These are phyloP conservation scores for Neurospora sp. DNA, from an alignment of 495 filamentous ascomycete genomes.

Conservation along the genomic window DNA sequence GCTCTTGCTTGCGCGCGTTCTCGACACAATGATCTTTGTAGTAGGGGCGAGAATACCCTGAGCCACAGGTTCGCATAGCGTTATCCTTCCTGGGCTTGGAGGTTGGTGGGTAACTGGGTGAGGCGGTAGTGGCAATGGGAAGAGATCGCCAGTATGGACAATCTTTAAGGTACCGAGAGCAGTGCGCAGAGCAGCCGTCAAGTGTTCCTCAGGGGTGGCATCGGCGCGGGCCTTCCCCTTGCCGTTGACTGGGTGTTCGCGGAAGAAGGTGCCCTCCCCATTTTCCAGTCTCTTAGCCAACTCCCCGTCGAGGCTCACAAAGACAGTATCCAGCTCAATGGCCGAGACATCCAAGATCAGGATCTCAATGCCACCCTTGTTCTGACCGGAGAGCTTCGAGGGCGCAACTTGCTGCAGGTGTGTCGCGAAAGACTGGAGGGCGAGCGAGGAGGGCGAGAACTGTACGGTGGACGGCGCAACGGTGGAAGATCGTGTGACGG, in stretches of 20 bases:
- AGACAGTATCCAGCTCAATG: conserved; percentile 69
- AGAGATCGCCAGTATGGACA: conserved; percentile 72
- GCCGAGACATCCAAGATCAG: conserved; percentile 71
- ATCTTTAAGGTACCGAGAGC: conserved; percentile 61
- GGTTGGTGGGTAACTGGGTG: conserved; percentile 83
- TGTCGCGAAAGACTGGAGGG: conserved; percentile 65
- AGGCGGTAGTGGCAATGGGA: conserved; percentile 72
- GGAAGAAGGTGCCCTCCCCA: conserved; percentile 47
- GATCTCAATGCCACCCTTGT: conserved; percentile 61
- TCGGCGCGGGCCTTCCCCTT: conserved; percentile 18
- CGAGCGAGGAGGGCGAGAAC: conserved; percentile 70
- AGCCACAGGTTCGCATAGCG: conserved; percentile 65
- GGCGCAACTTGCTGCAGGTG: conserved; percentile 48
- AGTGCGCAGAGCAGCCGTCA: conserved; percentile 68
- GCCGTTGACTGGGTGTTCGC: conserved; percentile 29
- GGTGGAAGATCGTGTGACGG: conserved; percentile 51
- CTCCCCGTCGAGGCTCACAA: conserved; percentile 74
- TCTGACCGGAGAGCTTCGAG: conserved; percentile 53
- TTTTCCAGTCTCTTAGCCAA: conserved; percentile 46
- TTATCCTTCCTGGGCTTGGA: conserved; percentile 70
- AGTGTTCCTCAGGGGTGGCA: conserved; percentile 48
- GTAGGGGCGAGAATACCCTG: conserved; percentile 68
- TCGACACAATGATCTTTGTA: conserved; percentile 59
- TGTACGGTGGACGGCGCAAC: conserved; percentile 65
- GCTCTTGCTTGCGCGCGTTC: conserved; percentile 40